Conservation (phyloP, 1,284 basidiomycete genomes). For the Chalciporus piperatoides region DNA sequence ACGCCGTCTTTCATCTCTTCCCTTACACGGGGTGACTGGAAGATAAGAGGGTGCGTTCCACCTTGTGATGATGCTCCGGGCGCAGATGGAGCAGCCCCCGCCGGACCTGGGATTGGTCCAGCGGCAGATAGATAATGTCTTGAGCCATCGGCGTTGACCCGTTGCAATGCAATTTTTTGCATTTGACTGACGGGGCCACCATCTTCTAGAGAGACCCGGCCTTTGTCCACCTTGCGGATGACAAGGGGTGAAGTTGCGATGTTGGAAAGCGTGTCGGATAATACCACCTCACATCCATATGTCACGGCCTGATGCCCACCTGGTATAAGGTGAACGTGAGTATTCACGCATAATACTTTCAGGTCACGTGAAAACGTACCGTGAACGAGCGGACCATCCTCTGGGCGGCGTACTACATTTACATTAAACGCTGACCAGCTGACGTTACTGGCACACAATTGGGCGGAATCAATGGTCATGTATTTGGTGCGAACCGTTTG, state of each 20-base stretch:
- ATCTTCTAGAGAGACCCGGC: constrained; percentile 75
- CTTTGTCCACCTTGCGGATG: constrained; percentile 92
- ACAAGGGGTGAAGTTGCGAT: constrained; percentile 83
- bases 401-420: constrained; percentile 69
- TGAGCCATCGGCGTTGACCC: constrained; percentile 75
- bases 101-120: constrained; percentile 75
- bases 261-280: constrained; percentile 82
- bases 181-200: constrained; percentile 93
- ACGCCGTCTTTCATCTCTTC: constrained; percentile 74
- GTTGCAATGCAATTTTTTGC: constrained; percentile 91
- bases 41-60: constrained; percentile 76
- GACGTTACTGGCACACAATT: constrained; percentile 81
- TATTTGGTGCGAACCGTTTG: constrained; percentile 97
- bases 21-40: constrained; percentile 68
- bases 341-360: constrained; percentile 36
- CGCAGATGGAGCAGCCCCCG: constrained; percentile 59
- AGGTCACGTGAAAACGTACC: constrained; percentile 57
- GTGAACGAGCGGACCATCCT: constrained; percentile 49
- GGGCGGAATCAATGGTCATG: constrained; percentile 84
- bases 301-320: constrained; percentile 78
- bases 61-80: constrained; percentile 69
- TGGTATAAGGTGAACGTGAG: constrained; percentile 42
- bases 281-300: constrained; percentile 85
- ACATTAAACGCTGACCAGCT: constrained; percentile 95
- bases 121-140: constrained; percentile 80